phyloP scores from a whole-genome alignment of 1,284 basidiomycete genomes.

The Irpex sp. region DNA sequence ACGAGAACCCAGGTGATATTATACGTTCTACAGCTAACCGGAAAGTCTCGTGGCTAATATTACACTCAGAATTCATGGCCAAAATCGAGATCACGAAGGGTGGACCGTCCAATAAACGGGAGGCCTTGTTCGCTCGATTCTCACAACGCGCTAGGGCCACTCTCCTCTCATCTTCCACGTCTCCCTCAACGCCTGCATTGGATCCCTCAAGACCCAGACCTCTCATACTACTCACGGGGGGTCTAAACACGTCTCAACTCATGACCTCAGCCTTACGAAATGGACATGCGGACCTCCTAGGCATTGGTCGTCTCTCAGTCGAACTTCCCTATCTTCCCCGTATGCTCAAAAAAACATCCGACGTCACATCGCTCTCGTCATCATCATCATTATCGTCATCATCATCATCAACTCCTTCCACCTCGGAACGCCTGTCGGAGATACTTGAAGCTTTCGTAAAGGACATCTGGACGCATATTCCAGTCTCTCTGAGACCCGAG shows the following conservation, averaged over 20 bases:
- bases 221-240: constrained; percentile 78
- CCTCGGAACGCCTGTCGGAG: not conserved
- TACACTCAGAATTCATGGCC: constrained; percentile 22
- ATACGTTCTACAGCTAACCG: not conserved
- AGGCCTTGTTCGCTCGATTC: constrained; percentile 62
- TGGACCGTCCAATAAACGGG: constrained; percentile 31
- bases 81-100: not conserved
- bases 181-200: constrained; percentile 5
- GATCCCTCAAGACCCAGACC: constrained; percentile 32
- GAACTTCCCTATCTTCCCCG: constrained; percentile 54
- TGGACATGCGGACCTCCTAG: constrained; percentile 68
- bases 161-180: constrained; percentile 32
- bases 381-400: no score
- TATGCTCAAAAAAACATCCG: no score
- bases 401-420: not conserved
- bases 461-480: constrained; percentile 16
- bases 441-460: constrained; percentile 1
- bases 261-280: constrained; percentile 51
- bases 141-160: constrained; percentile 45
- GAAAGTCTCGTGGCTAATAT: constrained; percentile 24
- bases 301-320: constrained; percentile 71
- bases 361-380: no score
- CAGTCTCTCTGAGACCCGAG: constrained; percentile 6
- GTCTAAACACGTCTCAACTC: constrained; percentile 60
- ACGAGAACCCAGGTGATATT: constrained; percentile 67